Base-by-base conservation (phyloP, 805 yeast genomes). In the Candida nanaspora region DNA sequence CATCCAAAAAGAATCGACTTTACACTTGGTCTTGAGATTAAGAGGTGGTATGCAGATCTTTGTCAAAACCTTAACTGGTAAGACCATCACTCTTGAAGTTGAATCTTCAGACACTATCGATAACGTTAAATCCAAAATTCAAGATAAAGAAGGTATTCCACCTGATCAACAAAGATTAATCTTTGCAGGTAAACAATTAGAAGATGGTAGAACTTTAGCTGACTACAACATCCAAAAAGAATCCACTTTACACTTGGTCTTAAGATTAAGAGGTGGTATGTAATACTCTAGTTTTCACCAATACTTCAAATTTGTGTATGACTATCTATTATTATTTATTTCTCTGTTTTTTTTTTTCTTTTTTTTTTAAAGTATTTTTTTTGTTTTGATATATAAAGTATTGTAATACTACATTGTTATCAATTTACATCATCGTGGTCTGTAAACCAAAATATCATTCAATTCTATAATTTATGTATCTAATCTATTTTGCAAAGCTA, bases 191-290 rank as follows among this genome's bases (percentile, higher is more conserved):
- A 88, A 87, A 78, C 96, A 86, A 74, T 80, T 88, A 67, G 96
- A 87, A 72, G 93, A 85, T 51, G 96, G 96, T 56, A 86, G 96
- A 78, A 89, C 97, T 50, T 74, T 89, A 51, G 82, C 95, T 52
- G 96, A 89, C 74, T 89, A 89, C 91, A 89, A 89, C 84, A 89
- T 89, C 69, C 96, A 88, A 75, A 89, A 89, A 78, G 97, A 89
- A 74, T 87, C 96, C 50, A 89, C 97, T 48, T 71, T 89, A 42
- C 96, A 91, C 72, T 81, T 91, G 75, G 98, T 91, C 53, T 76
- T 91, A 55, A 88, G 97, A 80, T 85, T 91, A 69, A 86, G 97
- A 78, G 98, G 98, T 78, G 96, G 96, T 76, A 68, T 54, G 57
- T 62, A 32, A 63, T 62, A 45, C 64, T 60, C 47, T 61, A 23